Evolutionary conservation across 805 yeast species (phyloP), one percentile per base, ranked within the genome.

Genomic region (Starmerella vitae): DNA sequence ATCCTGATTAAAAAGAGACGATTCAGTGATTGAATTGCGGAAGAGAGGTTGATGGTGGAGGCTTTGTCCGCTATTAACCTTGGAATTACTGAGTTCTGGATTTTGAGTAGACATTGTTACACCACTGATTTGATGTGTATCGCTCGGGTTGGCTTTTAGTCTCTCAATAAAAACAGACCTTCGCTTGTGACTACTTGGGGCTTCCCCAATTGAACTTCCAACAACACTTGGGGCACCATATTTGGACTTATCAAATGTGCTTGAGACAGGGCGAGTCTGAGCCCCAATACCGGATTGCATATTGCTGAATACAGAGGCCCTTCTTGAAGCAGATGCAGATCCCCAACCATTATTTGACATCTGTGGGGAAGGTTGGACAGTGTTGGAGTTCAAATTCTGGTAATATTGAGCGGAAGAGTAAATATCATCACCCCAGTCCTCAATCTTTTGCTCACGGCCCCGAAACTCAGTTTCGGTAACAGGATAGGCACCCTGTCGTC

Each of bases 391-490:
- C n/a, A 22, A 22, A 22, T 22, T 22, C 26, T 7, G 26, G 26
- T 12, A 22, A 8, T 22, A 22, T 10, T 60, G 55, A 2, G 57
- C 64, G 20, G 50, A 53, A 4, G 59, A 34, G 37, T 63, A 54
- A 5, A 71, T 66, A 55, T 76, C 74, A 47, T 81, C 80, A 3
- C 86, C 76, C 96, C 97, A 91, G 48, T 73, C 71, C 51, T 88
- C 96, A 46, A 83, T 74, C 43, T 71, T 71, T 35, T 74, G 69
- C 34, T 73, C 72, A 51, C 86, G 74, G 44, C 69, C 67, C 18
- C 65, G 67, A 77, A 78, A 67, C 39, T 62, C 57, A 52, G 72
- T 74, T 45, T 70, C 66, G 43, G 74, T 71, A 35, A 76, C 63
- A 20, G 62, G 63, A 44, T 70, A 71, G 3, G 91, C 91, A 45